phyloP scores from a whole-genome alignment of 495 filamentous ascomycete species.

The Aspergillus bridgeri region DNA sequence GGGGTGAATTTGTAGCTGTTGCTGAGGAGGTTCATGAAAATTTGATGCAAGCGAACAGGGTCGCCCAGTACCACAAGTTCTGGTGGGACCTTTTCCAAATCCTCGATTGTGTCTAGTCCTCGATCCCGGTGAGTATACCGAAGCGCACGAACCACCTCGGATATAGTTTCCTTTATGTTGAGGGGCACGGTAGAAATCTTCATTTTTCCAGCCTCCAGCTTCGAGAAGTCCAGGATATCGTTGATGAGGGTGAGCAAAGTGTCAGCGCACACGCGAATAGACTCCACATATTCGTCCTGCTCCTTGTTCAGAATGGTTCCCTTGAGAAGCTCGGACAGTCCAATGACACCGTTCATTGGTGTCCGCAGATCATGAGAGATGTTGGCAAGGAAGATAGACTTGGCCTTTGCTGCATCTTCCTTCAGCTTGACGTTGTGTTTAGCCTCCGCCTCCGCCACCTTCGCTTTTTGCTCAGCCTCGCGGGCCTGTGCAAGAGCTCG shows the following conservation, averaged over 20 bases:
- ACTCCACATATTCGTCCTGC: slow-evolving; percentile 88
- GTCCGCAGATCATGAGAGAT: slow-evolving; percentile 85
- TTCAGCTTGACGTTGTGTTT: slow-evolving; percentile 84
- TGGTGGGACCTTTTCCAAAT: slow-evolving; percentile 59
- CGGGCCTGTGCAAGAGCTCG: slow-evolving; percentile 74
- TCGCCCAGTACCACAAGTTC: slow-evolving; percentile 83
- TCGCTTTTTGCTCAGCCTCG: slow-evolving; percentile 78
- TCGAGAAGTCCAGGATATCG: slow-evolving; percentile 90
- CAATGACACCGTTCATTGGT: slow-evolving; percentile 85
- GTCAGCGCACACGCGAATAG: slow-evolving; percentile 85
- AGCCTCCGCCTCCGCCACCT: slow-evolving; percentile 75
- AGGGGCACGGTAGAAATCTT: slow-evolving; percentile 83
- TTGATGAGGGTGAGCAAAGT: slow-evolving; percentile 92
- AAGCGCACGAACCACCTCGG: slow-evolving; percentile 80
- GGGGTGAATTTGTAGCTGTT: slow-evolving; percentile 95
- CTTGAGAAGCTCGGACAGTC: slow-evolving; percentile 82
- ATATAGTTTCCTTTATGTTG: slow-evolving; percentile 80
- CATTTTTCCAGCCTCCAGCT: slow-evolving; percentile 94
- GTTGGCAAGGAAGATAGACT: slow-evolving; percentile 90
- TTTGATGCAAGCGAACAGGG: slow-evolving; percentile 85
- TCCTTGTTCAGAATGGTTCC: slow-evolving; percentile 73
- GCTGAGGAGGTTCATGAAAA: slow-evolving; percentile 87
- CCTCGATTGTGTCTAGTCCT: slow-evolving; percentile 70
- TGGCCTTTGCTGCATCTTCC: slow-evolving; percentile 87
- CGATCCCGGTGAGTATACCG: slow-evolving; percentile 81